Evolutionary conservation across 1,284 basidiomycete species (phyloP).

Genomic region (Naganishia sp.): DNA sequence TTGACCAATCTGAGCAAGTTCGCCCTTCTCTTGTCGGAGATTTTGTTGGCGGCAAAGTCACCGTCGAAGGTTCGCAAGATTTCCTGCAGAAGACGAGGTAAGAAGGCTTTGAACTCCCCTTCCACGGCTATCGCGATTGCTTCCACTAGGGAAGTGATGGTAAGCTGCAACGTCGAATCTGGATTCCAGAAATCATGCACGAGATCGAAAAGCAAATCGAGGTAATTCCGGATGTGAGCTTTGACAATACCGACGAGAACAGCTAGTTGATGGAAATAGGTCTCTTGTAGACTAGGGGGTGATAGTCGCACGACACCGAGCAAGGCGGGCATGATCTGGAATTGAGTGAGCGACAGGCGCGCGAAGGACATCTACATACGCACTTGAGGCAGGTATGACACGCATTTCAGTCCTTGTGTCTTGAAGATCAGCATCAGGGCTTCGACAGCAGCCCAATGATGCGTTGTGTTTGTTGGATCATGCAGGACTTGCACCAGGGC

Average conservation of each 20-base stretch:
- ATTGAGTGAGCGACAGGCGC: slow-evolving; percentile 21
- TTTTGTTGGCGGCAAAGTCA: slow-evolving; percentile 59
- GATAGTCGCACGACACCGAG: slow-evolving; percentile 82
- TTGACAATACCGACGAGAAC: slow-evolving; percentile 97
- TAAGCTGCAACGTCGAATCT: slow-evolving; percentile 79
- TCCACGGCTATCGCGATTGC: slow-evolving; percentile 93
- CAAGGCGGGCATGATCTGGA: slow-evolving; percentile 93
- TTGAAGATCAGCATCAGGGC: slow-evolving; percentile 99
- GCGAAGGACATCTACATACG: slow-evolving; percentile 35
- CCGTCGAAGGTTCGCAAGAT: slow-evolving; percentile 87
- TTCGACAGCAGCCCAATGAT: slow-evolving; percentile 93
- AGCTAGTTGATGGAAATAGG: slow-evolving; percentile 93
- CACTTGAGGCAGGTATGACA: slow-evolving; percentile 91
- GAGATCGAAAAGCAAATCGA: slow-evolving; percentile 76
- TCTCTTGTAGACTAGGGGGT: slow-evolving; percentile 78
- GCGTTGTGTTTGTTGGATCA: slow-evolving; percentile 78
- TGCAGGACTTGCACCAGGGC: slow-evolving; percentile 84
- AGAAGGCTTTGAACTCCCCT: slow-evolving; percentile 95
- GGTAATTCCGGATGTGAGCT: slow-evolving; percentile 93
- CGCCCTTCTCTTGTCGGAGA: slow-evolving; percentile 77
- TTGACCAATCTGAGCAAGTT: slow-evolving; percentile 76
- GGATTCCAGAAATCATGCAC: slow-evolving; percentile 85
- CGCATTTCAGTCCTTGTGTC: slow-evolving; percentile 95
- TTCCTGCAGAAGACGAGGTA: slow-evolving; percentile 88
- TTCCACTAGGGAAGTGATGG: slow-evolving; percentile 91